Conservation (phyloP, 169 alveolate species). For the Babesia divergens region DNA sequence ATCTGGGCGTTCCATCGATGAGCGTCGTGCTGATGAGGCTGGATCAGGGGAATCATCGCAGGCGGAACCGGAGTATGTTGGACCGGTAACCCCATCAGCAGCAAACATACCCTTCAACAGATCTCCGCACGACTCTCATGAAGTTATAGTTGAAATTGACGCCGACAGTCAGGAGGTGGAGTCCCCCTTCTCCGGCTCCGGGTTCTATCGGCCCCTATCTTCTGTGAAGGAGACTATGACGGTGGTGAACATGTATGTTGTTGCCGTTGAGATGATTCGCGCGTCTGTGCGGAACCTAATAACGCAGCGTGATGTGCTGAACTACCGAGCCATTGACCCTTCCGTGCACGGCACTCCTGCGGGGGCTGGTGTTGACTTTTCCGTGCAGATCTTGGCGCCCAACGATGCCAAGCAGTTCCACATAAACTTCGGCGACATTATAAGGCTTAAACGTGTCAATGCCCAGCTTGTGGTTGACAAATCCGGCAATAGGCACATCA, state of each 20-base stretch:
- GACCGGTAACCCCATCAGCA: not conserved
- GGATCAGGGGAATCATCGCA: constrained; percentile 5
- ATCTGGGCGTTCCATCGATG: not conserved
- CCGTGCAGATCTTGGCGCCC: constrained; percentile 34
- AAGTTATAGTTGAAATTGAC: no score
- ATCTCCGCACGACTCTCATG: no score
- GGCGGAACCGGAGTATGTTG: not conserved
- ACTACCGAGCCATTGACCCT: constrained; percentile 62
- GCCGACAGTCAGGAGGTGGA: no score
- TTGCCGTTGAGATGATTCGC: constrained; percentile 56
- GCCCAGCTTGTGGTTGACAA: constrained; percentile 17
- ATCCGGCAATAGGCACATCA: constrained; percentile 37
- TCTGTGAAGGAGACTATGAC: not conserved
- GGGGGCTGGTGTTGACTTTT: not conserved
- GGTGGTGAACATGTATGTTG: constrained; percentile 28
- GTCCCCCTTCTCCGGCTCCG: no score
- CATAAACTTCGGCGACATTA: constrained; percentile 46
- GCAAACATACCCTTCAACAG: not conserved
- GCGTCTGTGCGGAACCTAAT: not conserved
- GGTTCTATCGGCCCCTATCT: constrained; percentile 4
- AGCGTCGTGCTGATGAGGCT: not conserved
- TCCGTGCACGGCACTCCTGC: constrained; percentile 1
- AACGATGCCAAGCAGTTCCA: constrained; percentile 12
- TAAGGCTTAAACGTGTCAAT: constrained; percentile 40
- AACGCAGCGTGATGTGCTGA: constrained; percentile 5